A percentile compares a stretch with the other conserved stretches of the same genome.
phyloP scores from a whole-genome alignment of 345 rosid species.

The Populus deltoides region DNA sequence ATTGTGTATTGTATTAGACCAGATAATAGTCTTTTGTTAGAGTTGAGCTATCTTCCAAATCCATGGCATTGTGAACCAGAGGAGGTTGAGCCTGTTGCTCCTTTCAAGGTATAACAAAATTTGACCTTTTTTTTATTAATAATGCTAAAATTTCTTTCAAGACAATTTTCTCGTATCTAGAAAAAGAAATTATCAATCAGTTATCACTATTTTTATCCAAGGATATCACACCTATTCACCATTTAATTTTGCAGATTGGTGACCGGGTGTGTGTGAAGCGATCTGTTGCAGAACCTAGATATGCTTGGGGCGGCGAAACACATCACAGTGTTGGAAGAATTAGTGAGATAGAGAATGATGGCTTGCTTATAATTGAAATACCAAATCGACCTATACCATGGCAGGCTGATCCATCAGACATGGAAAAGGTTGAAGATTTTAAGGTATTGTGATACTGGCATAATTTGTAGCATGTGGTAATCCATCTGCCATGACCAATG shows the following conservation, averaged over 20 bases:
- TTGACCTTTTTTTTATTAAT: not conserved
- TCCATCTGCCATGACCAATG: no score
- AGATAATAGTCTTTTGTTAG: conserved; percentile 84
- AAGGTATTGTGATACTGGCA: conserved; percentile 47
- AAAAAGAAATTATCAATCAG: not conserved
- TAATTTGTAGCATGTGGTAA: no score
- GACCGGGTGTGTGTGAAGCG: conserved; percentile 92
- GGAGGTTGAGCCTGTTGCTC: conserved; percentile 85
- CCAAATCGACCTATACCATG: conserved; percentile 87
- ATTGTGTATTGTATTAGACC: conserved; percentile 93
- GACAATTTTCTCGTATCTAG: no score
- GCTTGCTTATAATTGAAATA: conserved; percentile 87
- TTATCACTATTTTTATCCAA: conserved; percentile 11
- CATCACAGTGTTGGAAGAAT: conserved; percentile 97
- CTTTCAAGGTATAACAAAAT: conserved; percentile 64
- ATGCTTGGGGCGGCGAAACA: conserved; percentile 99
- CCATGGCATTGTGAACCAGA: conserved; percentile 99
- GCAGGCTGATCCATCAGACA: conserved; percentile 99
- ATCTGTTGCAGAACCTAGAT: conserved; percentile 98
- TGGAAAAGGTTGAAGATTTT: conserved; percentile 95
- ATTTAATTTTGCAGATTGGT: conserved; percentile 65
- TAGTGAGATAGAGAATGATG: conserved; percentile 91
- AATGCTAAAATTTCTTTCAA: no score
- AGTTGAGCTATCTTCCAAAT: conserved; percentile 82
- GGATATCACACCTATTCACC: not conserved